A percentile compares a stretch with the other conserved stretches of the same genome.
Evolutionary conservation across 345 rosid species (phyloP).

Genomic region (Dipteronia sinensis): DNA sequence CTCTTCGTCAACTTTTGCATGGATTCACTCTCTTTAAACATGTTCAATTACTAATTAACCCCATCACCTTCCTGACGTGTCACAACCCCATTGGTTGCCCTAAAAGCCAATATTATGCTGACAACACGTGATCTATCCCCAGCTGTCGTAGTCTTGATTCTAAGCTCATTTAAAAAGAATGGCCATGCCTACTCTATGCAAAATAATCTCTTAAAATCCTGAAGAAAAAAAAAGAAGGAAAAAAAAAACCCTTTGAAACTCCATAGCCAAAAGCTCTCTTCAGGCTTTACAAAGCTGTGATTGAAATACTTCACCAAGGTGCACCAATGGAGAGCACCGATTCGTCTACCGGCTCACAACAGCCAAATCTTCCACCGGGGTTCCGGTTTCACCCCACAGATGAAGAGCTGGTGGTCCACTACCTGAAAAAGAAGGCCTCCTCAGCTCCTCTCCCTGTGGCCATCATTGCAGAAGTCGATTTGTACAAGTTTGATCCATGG

Average conservation of each 20-base stretch:
- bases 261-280: neutral
- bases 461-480: slow-evolving; percentile 87
- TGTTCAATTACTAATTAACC: slow-evolving; percentile 17
- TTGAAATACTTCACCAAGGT: neutral
- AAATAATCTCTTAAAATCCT: slow-evolving; percentile 23
- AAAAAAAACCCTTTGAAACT: neutral
- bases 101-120: neutral
- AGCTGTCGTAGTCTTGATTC: neutral
- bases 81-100: neutral
- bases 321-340: slow-evolving; percentile 75
- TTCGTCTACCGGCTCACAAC: slow-evolving; percentile 64
- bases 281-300: neutral
- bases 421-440: slow-evolving; percentile 78
- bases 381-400: slow-evolving; percentile 98
- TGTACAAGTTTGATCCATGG: slow-evolving; percentile 98
- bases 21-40: neutral
- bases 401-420: slow-evolving; percentile 94
- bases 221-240: neutral
- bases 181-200: slow-evolving; percentile 31
- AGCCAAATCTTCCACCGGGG: slow-evolving; percentile 93
- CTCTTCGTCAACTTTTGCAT: slow-evolving; percentile 29
- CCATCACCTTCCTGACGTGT: neutral
- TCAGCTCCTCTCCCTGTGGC: slow-evolving; percentile 80
- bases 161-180: slow-evolving; percentile 29
- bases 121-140: neutral